Evolutionary conservation across 108 stramenopile genomes (phyloP), one percentile per base, ranked within the genome.

Genomic region (Skeletonema menzelii): DNA sequence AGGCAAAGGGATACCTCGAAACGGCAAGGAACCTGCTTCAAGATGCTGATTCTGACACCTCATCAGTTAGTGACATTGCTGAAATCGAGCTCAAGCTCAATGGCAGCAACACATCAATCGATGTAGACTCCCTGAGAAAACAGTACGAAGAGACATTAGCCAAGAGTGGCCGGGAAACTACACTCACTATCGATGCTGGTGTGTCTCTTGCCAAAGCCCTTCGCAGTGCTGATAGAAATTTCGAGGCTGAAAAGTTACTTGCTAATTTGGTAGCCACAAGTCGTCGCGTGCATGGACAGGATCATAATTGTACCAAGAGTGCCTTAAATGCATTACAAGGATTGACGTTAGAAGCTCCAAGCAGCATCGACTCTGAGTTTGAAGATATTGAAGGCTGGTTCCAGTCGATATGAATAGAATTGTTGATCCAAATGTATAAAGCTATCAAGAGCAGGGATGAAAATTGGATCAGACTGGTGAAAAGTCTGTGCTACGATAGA

Each of bases 241-340:
- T 56, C 56, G 56, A 56, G n/a, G 56, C 56, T 27, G 56, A 56
- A 27, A 56, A 56, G 56, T 27, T 56, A 24, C 24, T 27, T 10
- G 56, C 56, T 12, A 27, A 56, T 10, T 27, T 56, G 24, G 56
- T 56, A 26, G 56, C 56, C 15, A 56, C 26, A 10, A 56, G 56
- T 27, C 22, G 26, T 8, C 56, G 26, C 0, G 22, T 26, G 22
- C 56, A 56, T 56, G 56, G 56, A 26, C 15, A 24, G 10, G 22
- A 27, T 27, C 22, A 56, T 27, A 10, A 10, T n/a, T 24, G 22
- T 27, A 56, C 56, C 15, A 56, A 56, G 26, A 56, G 24, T 56
- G 56, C 56, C 56, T 14, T 8, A 27, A 27, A 8, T 26, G 56
- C 56, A 0, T 27, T 56, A 27, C 56, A 56, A 56, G 35, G 35